These are phyloP conservation scores for Ceratocystis lukuohia DNA, from an alignment of 2,329 filamentous ascomycete species.

Conservation along the genomic window DNA sequence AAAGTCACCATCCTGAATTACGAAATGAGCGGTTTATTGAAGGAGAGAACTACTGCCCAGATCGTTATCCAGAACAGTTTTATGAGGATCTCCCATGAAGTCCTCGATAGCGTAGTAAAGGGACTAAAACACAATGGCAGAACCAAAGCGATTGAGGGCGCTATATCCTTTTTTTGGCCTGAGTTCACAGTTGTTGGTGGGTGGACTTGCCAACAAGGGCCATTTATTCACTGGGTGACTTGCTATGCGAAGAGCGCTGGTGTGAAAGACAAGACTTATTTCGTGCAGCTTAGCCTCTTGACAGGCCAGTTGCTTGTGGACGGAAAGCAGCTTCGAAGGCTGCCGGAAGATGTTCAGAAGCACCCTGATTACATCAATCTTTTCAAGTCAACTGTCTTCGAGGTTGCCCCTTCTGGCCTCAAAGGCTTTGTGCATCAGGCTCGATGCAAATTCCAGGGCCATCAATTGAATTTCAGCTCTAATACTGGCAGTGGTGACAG, in stretches of 20 bases:
- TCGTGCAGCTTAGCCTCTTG: conserved; percentile 33
- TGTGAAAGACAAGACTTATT: background rate
- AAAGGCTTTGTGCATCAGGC: conserved; percentile 30
- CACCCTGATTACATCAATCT: conserved; percentile 31
- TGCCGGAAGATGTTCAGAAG: conserved; percentile 33
- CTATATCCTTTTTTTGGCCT: background rate
- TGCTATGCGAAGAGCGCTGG: background rate
- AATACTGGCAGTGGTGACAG: background rate
- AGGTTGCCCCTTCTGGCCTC: conserved; percentile 30
- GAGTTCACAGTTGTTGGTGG: background rate
- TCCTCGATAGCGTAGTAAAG: background rate
- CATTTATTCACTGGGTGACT: background rate
- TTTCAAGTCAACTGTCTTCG: conserved; percentile 32
- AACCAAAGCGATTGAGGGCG: too few species aligned
- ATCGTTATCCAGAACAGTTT: too few species aligned
- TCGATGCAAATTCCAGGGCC: conserved; percentile 22
- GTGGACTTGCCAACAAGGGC: background rate
- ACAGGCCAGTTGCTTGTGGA: conserved; percentile 40
- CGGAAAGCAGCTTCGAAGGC: conserved; percentile 34
- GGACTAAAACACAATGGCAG: background rate
- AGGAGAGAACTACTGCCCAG: background rate
- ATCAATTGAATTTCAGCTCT: conserved; percentile 29
- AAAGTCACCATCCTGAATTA: background rate
- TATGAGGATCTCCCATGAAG: too few species aligned
- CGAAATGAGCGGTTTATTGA: background rate